Evolutionary conservation across 2,329 filamentous ascomycete species (phyloP), one percentile per base, ranked within the genome.

Genomic region (Curvularia lunata): DNA sequence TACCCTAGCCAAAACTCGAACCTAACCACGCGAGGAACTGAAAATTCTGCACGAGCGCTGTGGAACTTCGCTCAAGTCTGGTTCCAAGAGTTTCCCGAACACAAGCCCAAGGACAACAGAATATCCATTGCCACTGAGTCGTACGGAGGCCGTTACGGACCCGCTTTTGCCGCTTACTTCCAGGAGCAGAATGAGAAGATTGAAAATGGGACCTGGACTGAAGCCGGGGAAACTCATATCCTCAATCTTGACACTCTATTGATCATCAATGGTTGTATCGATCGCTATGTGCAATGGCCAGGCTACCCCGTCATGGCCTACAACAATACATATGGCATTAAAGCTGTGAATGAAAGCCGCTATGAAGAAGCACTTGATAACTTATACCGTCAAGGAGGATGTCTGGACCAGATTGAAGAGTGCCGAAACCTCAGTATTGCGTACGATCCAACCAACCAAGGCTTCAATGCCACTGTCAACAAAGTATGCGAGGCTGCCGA

Each of bases 1-100:
- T 83, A 83, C 38, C 72, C 81, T 1, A 84, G 78, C 52, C 76
- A 78, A 60, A 78, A 79, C 57, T 43, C 63, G 8, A 78, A 78
- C 6, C 67, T 75, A 1, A 80, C 80, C 2, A 80, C 84, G 0
- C 83, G 83, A 42, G 81, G 78, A 5, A 85, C 83, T 0, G 73
- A 79, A 51, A 83, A 83, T 64, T 80, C 83, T 27, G 84, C 83
- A n/a, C 78, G 81, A 59, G 80, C 82, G 8, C 74, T 86, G 5
- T 87, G 85, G 85, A 80, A 70, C 64, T 86, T 87, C 71, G 80
- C 83, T 0, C 85, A 87, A 68, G 80, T 81, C 1, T 91, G 87
- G 80, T 85, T 87, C 53, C 79, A 83, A 4, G 82, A 85, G 28
- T 90, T 90, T 56, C 86, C 86, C 0, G 80, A 82, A 28, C 89